Conservation (phyloP, 2,329 filamentous ascomycete species). For the Coniochaeta pulveracea region DNA sequence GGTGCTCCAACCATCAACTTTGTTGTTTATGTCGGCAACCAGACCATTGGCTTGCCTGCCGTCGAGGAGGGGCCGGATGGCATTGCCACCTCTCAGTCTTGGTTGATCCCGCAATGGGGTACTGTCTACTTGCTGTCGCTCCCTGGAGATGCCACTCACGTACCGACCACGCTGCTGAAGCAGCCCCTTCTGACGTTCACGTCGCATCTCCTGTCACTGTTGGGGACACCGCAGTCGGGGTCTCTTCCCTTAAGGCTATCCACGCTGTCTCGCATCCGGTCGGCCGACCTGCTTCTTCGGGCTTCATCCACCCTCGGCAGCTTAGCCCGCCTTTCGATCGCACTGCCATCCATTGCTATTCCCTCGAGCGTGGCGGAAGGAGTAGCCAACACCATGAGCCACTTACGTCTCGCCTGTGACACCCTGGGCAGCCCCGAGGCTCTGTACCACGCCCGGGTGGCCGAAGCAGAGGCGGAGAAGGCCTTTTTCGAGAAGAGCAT, state of each 20-base stretch:
- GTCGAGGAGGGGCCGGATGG: conserved; percentile 17
- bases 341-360: conserved; percentile 83
- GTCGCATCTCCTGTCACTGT: conserved; percentile 75
- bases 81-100: conserved; percentile 47
- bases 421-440: conserved; percentile 56
- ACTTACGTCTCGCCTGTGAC: conserved; percentile 67
- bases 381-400: conserved; percentile 66
- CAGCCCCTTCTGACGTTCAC: conserved; percentile 84
- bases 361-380: conserved; percentile 77
- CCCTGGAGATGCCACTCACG: conserved; percentile 30
- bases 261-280: conserved; percentile 74
- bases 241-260: conserved; percentile 79
- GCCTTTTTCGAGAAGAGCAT: conserved; percentile 99
- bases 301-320: conserved; percentile 93
- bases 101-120: conserved; percentile 96
- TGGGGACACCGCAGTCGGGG: conserved; percentile 73
- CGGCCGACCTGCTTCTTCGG: conserved; percentile 74
- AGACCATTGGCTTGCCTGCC: conserved; percentile 45
- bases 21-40: conserved; percentile 76
- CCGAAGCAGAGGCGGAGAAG: conserved; percentile 79
- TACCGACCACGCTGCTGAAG: conserved; percentile 56
- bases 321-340: conserved; percentile 71
- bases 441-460: conserved; percentile 69
- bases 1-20: conserved; percentile 93
- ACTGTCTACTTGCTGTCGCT: conserved; percentile 49